Base-by-base conservation (phyloP, 768 basidiomycete species). In the Rossbeevera mucosa region DNA sequence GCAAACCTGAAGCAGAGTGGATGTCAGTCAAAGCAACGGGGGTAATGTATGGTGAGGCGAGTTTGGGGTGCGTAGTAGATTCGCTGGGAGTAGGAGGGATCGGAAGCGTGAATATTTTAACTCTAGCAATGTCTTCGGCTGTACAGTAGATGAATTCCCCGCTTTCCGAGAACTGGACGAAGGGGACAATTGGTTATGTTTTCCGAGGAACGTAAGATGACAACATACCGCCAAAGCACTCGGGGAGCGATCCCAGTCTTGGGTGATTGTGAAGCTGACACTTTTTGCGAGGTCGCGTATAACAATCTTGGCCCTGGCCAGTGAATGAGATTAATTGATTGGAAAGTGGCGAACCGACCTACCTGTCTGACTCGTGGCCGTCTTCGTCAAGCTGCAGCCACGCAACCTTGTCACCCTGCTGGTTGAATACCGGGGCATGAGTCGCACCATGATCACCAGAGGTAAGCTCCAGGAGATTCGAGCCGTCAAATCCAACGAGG, bases 361-460 rank as follows among this genome's bases (percentile, higher is more conserved):
- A 83, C 84, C 87, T 80, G 70, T 95, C 94, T 47, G 86, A 78
- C 69, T 97, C 94, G 59, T 94, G 87, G 2, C 94, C 94, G 59
- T 97, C 92, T 63, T 87, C 67, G 47, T 85, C 83, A 55, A 94
- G 79, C 67, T 97, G 89, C 33, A 91, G 71, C 94, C 94, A 98
- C 1, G 88, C 92, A 2, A 81, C 82, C 67, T 86, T 86, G 45
- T 77, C 77, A 0, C 86, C 89, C 43, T 80, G 71, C 3, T 71
- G 70, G 52, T 75, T 88, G 66, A 95, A 82, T 7, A 81, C 78
- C 0, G 91, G 86, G n/a, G 72, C 76, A 59, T 80, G 83, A 7
- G 82, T 86, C 16, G 93, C 94, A 28, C 91, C 94, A 68, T 94
- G 91, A 42, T 78, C 77, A 11, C 92, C 91, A 11, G 86, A 82